Evolutionary conservation across 306 rosid genomes (phyloP), one percentile per base, ranked within the genome.

Genomic region (Castanospermum australe): DNA sequence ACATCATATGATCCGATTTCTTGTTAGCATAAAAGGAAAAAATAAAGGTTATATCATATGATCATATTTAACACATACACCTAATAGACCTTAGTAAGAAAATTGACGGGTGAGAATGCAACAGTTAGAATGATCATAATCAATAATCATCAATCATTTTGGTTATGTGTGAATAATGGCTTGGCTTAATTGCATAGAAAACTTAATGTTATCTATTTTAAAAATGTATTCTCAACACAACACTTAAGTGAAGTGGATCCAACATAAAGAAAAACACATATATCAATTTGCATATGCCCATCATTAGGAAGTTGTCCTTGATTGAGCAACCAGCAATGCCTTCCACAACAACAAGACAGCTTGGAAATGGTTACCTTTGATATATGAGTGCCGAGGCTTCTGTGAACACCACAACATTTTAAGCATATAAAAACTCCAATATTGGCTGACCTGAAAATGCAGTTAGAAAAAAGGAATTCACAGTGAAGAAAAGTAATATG

Each of bases 361-460:
- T 17, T 42, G 55, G 21, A 54, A 73, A 52, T 38, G 2, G 35
- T 78, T 82, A 96, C 99, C 98, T 96, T 96, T 48, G 99, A 96
- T 85, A 96, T 87, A 81, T 96, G 99, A 32, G 97, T 75, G 63
- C 98, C 99, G 60, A 96, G 99, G 86, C 98, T 89, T 84, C 98
- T 85, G 86, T 96, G 99, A 81, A 89, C 91, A 20, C 99, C 98
- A 48, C 98, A 96, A 76, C 99, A 96, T 79, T 96, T 91, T 86
- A 96, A 84, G 90, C 99, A 96, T 82, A 96, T 73, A 79, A 96
- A 93, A 79, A 96, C 99, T 78, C 99, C 99, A 22, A 96, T 91
- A 82, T 96, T 96, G 51, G 93, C 93, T 79, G 99, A 96, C 88
- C 99, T 96, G 96, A 64, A 86, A 83, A 75, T 55, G 55, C 36